phyloP scores from a whole-genome alignment of 345 rosid species.

The Psidium guajava region DNA sequence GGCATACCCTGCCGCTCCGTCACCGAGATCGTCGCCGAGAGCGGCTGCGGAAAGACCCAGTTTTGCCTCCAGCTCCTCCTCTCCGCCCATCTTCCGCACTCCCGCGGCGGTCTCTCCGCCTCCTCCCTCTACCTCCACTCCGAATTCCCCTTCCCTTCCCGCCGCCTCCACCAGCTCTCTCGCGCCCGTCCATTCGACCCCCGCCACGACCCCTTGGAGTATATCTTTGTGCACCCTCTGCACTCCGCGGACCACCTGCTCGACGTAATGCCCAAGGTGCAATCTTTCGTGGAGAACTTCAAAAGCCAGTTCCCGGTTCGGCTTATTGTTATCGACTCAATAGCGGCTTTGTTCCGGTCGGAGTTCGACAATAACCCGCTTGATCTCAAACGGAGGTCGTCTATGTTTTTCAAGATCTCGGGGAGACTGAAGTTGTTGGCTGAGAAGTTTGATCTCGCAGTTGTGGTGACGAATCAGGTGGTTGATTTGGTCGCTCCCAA shows the following conservation, averaged over 20 bases:
- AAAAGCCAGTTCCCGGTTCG: conserved; percentile 40
- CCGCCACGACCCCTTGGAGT: conserved; percentile 38
- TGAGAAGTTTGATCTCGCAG: conserved; percentile 43
- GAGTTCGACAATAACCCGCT: conserved; percentile 65
- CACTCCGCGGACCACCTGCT: conserved; percentile 63
- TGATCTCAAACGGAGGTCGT: conserved; percentile 60
- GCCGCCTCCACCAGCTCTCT: conserved; percentile 66
- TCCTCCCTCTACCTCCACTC: conserved; percentile 70
- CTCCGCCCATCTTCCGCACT: conserved; percentile 60
- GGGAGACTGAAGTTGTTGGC: conserved; percentile 65
- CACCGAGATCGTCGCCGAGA: conserved; percentile 76
- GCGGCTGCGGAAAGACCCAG: conserved; percentile 84
- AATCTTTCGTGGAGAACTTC: conserved; percentile 27
- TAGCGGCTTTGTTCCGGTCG: conserved; percentile 80
- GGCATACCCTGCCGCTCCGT: conserved; percentile 71
- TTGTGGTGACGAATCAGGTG: conserved; percentile 81
- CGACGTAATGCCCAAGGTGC: conserved; percentile 55
- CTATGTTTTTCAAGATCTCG: conserved; percentile 66
- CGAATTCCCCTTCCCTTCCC: conserved; percentile 65
- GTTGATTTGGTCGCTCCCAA: conserved; percentile 53
- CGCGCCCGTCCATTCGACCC: conserved; percentile 12
- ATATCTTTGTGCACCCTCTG: conserved; percentile 43
- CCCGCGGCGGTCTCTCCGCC: conserved; percentile 64
- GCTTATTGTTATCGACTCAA: conserved; percentile 72
- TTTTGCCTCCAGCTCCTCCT: conserved; percentile 81